Conservation (phyloP, 2,329 filamentous ascomycete species). For the Trichoderma cornu-damae region DNA sequence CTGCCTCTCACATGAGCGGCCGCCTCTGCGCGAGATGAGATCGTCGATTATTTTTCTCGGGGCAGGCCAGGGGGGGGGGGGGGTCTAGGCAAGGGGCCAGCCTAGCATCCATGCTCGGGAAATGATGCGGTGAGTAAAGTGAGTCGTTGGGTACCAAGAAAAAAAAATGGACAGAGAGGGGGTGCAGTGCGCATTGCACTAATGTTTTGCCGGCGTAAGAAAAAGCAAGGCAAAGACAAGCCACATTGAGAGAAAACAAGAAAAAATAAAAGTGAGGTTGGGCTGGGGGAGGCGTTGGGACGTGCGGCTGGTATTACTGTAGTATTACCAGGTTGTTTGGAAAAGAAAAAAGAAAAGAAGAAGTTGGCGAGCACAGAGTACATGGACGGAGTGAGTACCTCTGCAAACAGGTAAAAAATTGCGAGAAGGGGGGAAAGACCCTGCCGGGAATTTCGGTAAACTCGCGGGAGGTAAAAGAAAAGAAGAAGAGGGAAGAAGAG, state of each 20-base stretch:
- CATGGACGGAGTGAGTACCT: no score
- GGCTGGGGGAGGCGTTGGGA: neutral
- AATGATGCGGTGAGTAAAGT: slow-evolving; percentile 15
- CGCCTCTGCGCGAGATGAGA: slow-evolving; percentile 16
- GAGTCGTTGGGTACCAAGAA: neutral
- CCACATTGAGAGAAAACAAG: neutral
- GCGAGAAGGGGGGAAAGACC: neutral
- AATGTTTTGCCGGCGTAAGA: neutral
- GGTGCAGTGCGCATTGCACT: neutral
- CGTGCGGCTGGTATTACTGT: no score
- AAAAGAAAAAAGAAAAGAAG: neutral
- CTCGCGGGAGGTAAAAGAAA: neutral
- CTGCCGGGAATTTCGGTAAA: no score
- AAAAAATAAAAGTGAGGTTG: neutral
- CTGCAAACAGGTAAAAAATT: neutral
- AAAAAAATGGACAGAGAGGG: neutral
- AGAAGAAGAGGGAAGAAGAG: neutral
- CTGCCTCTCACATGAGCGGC: slow-evolving; percentile 16
- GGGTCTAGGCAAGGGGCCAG: neutral
- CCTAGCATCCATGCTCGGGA: slow-evolving; percentile 10
- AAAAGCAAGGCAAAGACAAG: neutral
- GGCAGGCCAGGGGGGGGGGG: slow-evolving; percentile 1
- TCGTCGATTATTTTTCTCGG: slow-evolving; percentile 4
- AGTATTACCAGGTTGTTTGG: neutral
- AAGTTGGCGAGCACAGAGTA: no score